Evolutionary conservation across 1,139 yeast species (phyloP).

Genomic region (Yamadazyma diospyri): DNA sequence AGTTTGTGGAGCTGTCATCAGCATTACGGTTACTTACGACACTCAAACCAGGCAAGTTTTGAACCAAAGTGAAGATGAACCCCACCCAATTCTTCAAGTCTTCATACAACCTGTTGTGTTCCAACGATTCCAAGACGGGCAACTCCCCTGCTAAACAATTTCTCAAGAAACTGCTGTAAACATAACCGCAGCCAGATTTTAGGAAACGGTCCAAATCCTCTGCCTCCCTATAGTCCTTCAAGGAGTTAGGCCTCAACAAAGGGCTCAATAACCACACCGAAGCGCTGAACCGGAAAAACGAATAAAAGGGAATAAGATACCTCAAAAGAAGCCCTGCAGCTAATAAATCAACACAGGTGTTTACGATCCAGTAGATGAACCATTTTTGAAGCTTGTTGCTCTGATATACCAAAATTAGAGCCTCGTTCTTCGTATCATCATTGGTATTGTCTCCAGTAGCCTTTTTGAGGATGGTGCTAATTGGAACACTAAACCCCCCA

Average conservation of each 20-base stretch:
- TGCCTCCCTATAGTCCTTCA: slow-evolving; percentile 8
- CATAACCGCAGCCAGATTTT: slow-evolving; percentile 35
- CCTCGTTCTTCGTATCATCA: slow-evolving; percentile 10
- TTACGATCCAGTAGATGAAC: slow-evolving; percentile 57
- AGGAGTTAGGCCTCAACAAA: slow-evolving; percentile 17
- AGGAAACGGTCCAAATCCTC: slow-evolving; percentile 26
- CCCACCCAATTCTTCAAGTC: slow-evolving; percentile 3
- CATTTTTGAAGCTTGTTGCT: slow-evolving; percentile 45
- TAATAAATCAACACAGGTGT: slow-evolving; percentile 29
- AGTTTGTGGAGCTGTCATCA: not conserved
- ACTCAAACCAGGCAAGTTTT: slow-evolving; percentile 5
- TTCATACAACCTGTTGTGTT: slow-evolving; percentile 6
- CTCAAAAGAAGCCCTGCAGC: slow-evolving; percentile 33
- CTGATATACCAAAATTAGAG: slow-evolving; percentile 17
- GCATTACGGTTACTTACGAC: not conserved
- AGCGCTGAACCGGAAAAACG: slow-evolving; percentile 36
- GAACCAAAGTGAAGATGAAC: slow-evolving; percentile 4
- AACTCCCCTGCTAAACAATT: slow-evolving; percentile 30
- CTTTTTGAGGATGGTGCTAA: slow-evolving; percentile 22
- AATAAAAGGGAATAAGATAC: slow-evolving; percentile 46
- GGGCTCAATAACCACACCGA: slow-evolving; percentile 57
- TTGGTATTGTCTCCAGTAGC: slow-evolving; percentile 17
- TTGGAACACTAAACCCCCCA: slow-evolving; percentile 36
- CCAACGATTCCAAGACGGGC: slow-evolving; percentile 6
- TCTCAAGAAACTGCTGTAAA: slow-evolving; percentile 29